phyloP scores from a whole-genome alignment of 176 grass and related monocot species.

The Carex pumila region DNA sequence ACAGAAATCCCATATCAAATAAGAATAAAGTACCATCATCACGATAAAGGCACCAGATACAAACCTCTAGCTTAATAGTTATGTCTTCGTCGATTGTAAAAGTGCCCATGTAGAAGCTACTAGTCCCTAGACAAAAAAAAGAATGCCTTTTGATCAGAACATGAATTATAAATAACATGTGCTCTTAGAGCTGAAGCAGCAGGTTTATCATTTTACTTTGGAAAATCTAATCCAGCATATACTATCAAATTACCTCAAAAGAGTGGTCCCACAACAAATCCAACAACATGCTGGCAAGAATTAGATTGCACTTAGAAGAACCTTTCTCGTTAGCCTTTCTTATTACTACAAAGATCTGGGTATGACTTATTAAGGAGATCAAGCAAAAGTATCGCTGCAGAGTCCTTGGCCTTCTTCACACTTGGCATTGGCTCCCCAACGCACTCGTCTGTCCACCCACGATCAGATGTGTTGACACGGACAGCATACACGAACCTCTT shows the following conservation, averaged over 20 bases:
- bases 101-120: not conserved
- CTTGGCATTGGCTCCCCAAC: conserved; percentile 92
- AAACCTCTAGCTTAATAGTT: not conserved
- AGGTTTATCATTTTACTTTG: not conserved
- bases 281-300: not conserved
- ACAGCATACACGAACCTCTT: conserved; percentile 89
- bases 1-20: not conserved
- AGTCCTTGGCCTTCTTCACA: conserved; percentile 95
- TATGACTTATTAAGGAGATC: conserved; percentile 67
- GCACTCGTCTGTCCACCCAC: conserved; percentile 91
- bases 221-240: not conserved
- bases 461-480: conserved; percentile 71
- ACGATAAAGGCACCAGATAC: not conserved
- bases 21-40: not conserved
- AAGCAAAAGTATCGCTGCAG: conserved; percentile 82
- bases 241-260: not conserved
- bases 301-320: not conserved
- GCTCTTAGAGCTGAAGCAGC: not conserved
- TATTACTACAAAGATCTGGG: conserved; percentile 35
- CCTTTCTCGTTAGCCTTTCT: conserved; percentile 13
- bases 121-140: not conserved
- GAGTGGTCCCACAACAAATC: not conserved
- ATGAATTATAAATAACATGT: not conserved
- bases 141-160: not conserved
- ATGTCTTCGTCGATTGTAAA: not conserved